phyloP scores from a whole-genome alignment of 2,329 filamentous ascomycete species.

The Lecanicillium sp. region DNA sequence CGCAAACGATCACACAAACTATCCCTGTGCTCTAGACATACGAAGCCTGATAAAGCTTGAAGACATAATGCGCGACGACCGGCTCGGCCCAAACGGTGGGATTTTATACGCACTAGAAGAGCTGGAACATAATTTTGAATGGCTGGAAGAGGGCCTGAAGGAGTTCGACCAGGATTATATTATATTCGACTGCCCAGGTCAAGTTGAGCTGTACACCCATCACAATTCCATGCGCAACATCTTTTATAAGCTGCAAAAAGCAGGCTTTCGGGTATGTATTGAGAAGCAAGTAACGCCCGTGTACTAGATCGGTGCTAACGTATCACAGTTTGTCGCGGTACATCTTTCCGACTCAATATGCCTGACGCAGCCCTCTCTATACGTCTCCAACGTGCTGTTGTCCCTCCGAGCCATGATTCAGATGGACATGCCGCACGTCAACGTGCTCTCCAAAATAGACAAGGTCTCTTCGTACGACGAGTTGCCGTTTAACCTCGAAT shows the following conservation, averaged over 20 bases:
- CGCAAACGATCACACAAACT: slow-evolving; percentile 87
- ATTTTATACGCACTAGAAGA: slow-evolving; percentile 92
- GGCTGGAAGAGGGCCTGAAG: slow-evolving; percentile 75
- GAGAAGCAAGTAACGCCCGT: neutral
- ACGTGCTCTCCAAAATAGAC: slow-evolving; percentile 96
- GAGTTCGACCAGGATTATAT: slow-evolving; percentile 84
- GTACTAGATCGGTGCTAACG: slow-evolving; percentile 18
- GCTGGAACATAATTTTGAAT: slow-evolving; percentile 87
- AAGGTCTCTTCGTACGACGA: slow-evolving; percentile 79
- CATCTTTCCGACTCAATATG: slow-evolving; percentile 93
- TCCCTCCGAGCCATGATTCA: slow-evolving; percentile 95
- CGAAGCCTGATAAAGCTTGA: slow-evolving; percentile 83
- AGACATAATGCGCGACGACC: slow-evolving; percentile 88
- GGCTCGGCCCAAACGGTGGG: slow-evolving; percentile 85
- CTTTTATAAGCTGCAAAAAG: slow-evolving; percentile 81
- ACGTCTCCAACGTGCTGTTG: slow-evolving; percentile 88
- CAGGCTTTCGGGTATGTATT: slow-evolving; percentile 71
- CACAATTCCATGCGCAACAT: slow-evolving; percentile 88
- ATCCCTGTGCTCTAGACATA: slow-evolving; percentile 85
- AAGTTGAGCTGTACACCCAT: slow-evolving; percentile 95
- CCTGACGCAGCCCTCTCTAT: slow-evolving; percentile 85
- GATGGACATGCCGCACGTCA: slow-evolving; percentile 93
- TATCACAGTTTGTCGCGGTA: slow-evolving; percentile 72
- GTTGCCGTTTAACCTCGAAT: slow-evolving; percentile 91
- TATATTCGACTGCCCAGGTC: slow-evolving; percentile 91